Base-by-base conservation (phyloP, 352 stramenopile genomes). In the Phytophthora niederhauseri region DNA sequence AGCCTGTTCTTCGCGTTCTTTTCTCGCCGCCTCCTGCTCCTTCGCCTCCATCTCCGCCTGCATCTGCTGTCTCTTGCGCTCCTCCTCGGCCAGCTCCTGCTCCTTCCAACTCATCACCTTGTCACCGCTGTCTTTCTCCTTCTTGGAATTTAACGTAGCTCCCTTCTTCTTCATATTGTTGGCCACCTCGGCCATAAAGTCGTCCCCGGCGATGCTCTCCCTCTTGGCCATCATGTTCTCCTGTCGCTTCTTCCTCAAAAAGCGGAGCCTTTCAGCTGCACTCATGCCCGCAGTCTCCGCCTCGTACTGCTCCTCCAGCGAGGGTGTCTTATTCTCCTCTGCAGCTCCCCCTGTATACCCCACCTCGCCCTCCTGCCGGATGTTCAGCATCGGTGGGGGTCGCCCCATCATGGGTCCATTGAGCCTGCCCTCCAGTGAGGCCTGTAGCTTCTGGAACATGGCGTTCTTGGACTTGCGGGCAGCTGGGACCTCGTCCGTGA, bases 151-250 rank as follows among this genome's bases (percentile, higher is more conserved):
- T 2, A 38, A 63, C 14, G 54, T 61, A 20, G 61, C 46, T 19
- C 84, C 74, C 46, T 91, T 92, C 57, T 90, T 90, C 71, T 88
- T 85, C 84, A 89, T 88, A 57, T 92, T 92, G 14, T 63, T 81
- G 26, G 73, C 77, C 41, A 90, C 79, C 61, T 92, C 84, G 9
- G 77, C 72, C 77, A 92, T 84, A 50, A 92, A 92, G 43, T 90
- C 82, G 52, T 92, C 82, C 1, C 75, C 66, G 4, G 73, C 57
- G 12, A 85, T 67, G 24, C 68, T 80, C n/a, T 84, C 76, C 28
- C 78, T 64, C 70, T 84, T 88, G 2, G 57, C 59, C 53, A 88
- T 69, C 75, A 89, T 84, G 30, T 75, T 68, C 28, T 90, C 79
- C 59, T 91, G 81, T 2, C 84, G 68, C 53, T 92, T 88, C 46